These are phyloP conservation scores for Penicillium occitanis DNA, from an alignment of 2,329 filamentous ascomycete genomes.

Conservation along the genomic window DNA sequence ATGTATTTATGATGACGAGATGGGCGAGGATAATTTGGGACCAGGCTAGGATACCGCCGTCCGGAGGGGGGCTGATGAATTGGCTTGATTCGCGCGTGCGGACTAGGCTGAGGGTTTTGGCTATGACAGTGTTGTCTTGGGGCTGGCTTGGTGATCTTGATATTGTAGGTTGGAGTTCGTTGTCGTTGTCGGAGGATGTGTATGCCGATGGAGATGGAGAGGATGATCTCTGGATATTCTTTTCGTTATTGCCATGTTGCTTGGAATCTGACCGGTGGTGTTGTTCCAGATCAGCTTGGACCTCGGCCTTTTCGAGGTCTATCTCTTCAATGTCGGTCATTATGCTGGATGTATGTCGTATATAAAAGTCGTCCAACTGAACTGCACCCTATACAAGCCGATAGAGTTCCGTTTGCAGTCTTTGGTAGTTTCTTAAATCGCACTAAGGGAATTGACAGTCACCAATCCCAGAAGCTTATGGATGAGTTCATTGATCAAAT, in stretches of 20 bases:
- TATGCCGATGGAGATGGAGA: neutral
- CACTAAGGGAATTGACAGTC: neutral
- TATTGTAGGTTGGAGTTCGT: neutral
- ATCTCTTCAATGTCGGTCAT: neutral
- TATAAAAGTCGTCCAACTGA: neutral
- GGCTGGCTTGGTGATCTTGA: conserved; percentile 8
- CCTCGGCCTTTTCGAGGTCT: neutral
- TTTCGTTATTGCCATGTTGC: neutral
- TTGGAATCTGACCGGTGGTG: neutral
- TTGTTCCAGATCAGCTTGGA: neutral
- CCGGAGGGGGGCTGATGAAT: conserved; percentile 27
- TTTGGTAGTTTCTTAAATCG: neutral
- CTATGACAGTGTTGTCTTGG: neutral
- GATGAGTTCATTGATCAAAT: neutral
- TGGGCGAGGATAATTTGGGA: conserved; percentile 33
- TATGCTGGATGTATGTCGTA: neutral
- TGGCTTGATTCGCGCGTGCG: conserved; percentile 19
- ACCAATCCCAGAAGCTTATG: neutral
- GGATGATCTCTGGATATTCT: neutral
- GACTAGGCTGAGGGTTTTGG: conserved; percentile 16
- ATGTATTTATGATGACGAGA: conserved; percentile 31
- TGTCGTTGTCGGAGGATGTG: neutral
- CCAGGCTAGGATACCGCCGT: conserved; percentile 35
- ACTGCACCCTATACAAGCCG: neutral
- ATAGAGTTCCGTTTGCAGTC: neutral